Evolutionary conservation across 768 basidiomycete genomes (phyloP).

Genomic region (Trametes sanguinea): DNA sequence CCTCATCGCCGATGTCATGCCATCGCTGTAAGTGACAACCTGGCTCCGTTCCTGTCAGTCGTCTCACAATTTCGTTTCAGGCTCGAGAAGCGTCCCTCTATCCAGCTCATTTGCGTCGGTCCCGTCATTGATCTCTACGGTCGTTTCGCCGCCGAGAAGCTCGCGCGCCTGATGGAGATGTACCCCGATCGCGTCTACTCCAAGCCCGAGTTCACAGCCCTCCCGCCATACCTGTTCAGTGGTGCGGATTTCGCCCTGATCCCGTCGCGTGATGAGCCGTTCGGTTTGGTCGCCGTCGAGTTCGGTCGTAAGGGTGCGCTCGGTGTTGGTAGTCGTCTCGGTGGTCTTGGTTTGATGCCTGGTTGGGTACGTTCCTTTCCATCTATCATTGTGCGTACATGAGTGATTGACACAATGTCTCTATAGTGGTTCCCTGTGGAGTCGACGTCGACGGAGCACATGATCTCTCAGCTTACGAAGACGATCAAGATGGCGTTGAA

Average conservation of each 20-base stretch:
- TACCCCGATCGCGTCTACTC: conserved; percentile 93
- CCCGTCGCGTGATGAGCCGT: conserved; percentile 94
- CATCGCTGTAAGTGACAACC: conserved; percentile 61
- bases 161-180: conserved; percentile 90
- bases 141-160: conserved; percentile 92
- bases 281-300: conserved; percentile 94
- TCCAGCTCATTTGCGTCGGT: conserved; percentile 88
- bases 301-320: conserved; percentile 96
- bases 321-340: conserved; percentile 91
- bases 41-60: no score
- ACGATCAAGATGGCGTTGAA: conserved; percentile 94
- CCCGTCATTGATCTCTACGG: conserved; percentile 96
- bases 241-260: conserved; percentile 96
- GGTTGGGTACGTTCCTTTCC: conserved; percentile 76
- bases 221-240: conserved; percentile 91
- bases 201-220: conserved; percentile 94
- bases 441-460: conserved; percentile 88
- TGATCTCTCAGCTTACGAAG: conserved; percentile 92
- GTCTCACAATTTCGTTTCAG: conserved; percentile 39
- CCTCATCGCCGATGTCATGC: conserved; percentile 95
- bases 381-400: neutral
- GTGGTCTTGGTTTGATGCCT: conserved; percentile 95
- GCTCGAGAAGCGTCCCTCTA: conserved; percentile 80
- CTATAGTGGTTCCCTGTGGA: conserved; percentile 95
- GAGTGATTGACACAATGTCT: conserved; percentile 4